Base-by-base conservation (phyloP, 192 early-diverging fungal species). In the Entophlyctis helioformis region DNA sequence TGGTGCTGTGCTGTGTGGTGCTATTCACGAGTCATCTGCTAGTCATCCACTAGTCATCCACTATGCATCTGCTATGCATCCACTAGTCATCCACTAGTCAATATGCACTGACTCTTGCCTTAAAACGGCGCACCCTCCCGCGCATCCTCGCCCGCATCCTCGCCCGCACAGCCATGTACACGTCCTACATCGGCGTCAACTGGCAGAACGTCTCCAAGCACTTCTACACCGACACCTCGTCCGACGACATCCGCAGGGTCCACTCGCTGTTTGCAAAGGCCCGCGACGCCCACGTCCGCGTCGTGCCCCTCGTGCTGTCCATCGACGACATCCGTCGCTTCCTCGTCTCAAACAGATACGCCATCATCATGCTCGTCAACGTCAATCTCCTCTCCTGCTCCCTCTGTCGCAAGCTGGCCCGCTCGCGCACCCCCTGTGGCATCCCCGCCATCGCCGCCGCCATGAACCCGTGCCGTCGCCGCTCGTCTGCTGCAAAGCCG, bases 281-380 rank as follows among this genome's bases (percentile, higher is more conserved):
- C 12, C 74, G 76, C 16, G 72, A 76, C 15, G 56, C 67, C 46
- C 67, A 75, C 29, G 63, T 91, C 33, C 78, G 82, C 33, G 74
- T 94, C 4, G 76, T 91, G 12, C 69, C 82, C 48, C 61, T 87
- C 50, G 63, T 68, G 15, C 69, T 94, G 18, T 75, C 81, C 18
- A 59, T 88, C 43, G 78, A 87, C 36, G 87, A 94, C 46, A 78
- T 91, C 51, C 78, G 85, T 37, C 74, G 87, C 21, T 94, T 94
- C 49, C 52, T 94, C 33, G 68, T 80, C 33, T 76, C 76, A 39
- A 71, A 72, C 42, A 62, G 71, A 27, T 94, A 83, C 53, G 87
- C 78, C 0, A 72, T 83, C 28, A 68, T 94, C 16, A 57, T 89
- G 16, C 67, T 94, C 1, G 83, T 94, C 22, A 87, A 94, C 67